Evolutionary conservation across 352 stramenopile genomes (phyloP), one percentile per base, ranked within the genome.

Genomic region (Globisporangium irregulare): DNA sequence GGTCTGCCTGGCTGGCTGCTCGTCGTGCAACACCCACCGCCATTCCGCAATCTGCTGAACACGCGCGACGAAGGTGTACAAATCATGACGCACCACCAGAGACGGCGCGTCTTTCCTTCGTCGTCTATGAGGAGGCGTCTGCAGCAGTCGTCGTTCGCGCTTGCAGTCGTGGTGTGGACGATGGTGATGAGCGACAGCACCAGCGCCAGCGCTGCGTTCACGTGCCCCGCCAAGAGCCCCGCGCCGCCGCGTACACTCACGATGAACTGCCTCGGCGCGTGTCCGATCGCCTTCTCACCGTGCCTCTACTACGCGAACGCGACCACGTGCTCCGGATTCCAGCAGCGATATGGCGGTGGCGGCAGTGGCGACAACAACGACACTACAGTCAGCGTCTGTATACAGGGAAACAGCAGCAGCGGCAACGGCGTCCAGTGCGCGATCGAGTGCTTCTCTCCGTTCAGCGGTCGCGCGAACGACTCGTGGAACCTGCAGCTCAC

Each of bases 401-500:
- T 50, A 36, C 27, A 24, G 25, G 58, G 48, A 9, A 12, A 12
- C 55, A 46, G 63, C 51, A 61, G 8, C 32, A 29, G 4, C 5
- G 20, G 18, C 6, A 60, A 20, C 20, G 9, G 18, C 6, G 34
- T 29, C 0, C 22, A n/a, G 32, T 83, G 76, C 32, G 76, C 76
- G 12, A 54, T 83, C 67, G 72, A 83, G 66, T 83, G 76, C 59
- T 70, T 83, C 64, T 66, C 54, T 2, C 76, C 74, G n/a, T 73
- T 81, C 51, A 76, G 68, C 27, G 73, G 72, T 7, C 59, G 20
- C 9, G 41, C n/a, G 9, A 65, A 66, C 24, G 38, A 67, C 5
- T 59, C 55, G 46, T 83, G 76, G 76, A 69, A 78, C 55, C 61
- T 83, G 38, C 64, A 80, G 67, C 48, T 81, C 56, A 76, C 72